Base-by-base conservation (phyloP, 805 yeast genomes). In the Yamadazyma philogaea region DNA sequence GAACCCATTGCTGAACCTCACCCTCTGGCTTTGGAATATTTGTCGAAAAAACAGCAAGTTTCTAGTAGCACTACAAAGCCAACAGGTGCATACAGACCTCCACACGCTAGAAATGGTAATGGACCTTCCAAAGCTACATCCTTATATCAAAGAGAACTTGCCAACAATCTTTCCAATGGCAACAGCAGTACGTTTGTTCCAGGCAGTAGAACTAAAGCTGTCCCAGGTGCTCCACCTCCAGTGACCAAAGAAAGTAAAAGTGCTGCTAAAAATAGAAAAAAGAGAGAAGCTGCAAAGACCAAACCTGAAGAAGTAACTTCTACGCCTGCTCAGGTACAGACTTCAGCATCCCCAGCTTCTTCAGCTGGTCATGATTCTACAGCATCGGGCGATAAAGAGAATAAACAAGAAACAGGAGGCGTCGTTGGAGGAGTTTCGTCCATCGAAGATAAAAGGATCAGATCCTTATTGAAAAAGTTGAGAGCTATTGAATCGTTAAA, bases 401-500 rank as follows among this genome's bases (percentile, higher is more conserved):
- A 45, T 34, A 40, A 46, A 37, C 53, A 51, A 11, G 43, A 51
- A 17, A 35, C 49, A 17, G 73, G 76, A 10, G 54, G 70, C 36
- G 78, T 79, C 30, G 70, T 74, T 45, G 85, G 85, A 19, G 87
- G 84, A 33, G 79, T 79, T 18, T 72, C 71, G 28, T 78, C 87
- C 8, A 74, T 87, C 31, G 97, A 91, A 64, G 98, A 91, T 55
- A 93, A 90, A 75, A 89, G 90, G 66, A 82, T 88, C 50, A 79
- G 99, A 61, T 81, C 93, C 24, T 74, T 93, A 61, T 75, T 90
- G 64, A 93, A 93, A 71, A 93, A 93, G 67, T 76, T 91, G 49
- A 78, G 98, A 58, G 97, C 99, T n/a, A 93, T 93, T 54, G 96
- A 90, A 63, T 81, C 81, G 41, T 76, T 93, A 56, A 90, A 90